Base-by-base conservation (phyloP, 495 filamentous ascomycete species). In the Halenospora varia region DNA sequence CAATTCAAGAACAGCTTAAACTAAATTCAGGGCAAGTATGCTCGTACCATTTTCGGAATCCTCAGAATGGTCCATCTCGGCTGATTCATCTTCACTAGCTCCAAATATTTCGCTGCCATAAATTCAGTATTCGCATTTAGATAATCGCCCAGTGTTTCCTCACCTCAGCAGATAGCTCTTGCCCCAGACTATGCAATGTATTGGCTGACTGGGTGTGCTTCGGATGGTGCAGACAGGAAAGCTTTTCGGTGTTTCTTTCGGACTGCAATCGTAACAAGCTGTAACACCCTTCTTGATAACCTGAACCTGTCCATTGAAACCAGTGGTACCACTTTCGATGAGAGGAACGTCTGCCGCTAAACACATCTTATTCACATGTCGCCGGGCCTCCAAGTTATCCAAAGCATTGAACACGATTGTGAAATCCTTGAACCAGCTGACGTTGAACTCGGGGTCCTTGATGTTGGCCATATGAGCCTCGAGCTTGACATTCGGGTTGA, bases 101-200 rank as follows among this genome's bases (percentile, higher is more conserved):
- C 94, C 94, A 62, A 96, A 97, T 8, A 99, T 85, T 65, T 97
- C 93, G 56, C 82, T 65, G 53, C 19, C 23, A 51, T 17, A 22
- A 17, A 25, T 17, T 58, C 53, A 48, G 46, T 18, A 55, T 54
- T n/a, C 22, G 29, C 19, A 47, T 10, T 1, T 19, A 25, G 0
- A n/a, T 10, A 41, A 13, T 13, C 0, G 17, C 15, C 4, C 15
- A 55, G 25, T 10, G 26, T 8, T 6, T n/a, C 64, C 75, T 60
- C 73, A 85, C 81, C 89, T 90, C 57, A 97, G 84, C 11, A 99
- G 82, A 66, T 96, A 97, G 66, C 90, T 96, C 77, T 97, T 99
- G 0, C 82, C 92, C 94, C 94, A 99, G n/a, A 97, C 92, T 47
- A 99, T 99, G 74, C 94, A 97, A 70, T 99, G 94, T 23, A 99